Percentiles rank a stretch among this genome's conserved stretches.
Conservation (phyloP, 192 early-diverging fungal genomes). For the Paraglomus brasilianum region DNA sequence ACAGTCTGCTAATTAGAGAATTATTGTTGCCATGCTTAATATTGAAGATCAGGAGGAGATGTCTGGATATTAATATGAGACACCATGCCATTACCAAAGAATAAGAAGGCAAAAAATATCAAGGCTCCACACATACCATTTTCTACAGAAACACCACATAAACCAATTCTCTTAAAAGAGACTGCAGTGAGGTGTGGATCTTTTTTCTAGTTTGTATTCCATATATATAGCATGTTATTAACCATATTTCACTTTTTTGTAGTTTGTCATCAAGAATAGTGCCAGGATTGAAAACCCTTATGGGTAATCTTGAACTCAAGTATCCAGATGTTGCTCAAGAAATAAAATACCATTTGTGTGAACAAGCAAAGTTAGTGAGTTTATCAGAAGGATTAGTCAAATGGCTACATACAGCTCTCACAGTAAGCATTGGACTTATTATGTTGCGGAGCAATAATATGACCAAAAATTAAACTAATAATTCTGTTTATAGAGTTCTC, state of each 20-base stretch:
- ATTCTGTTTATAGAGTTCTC: constrained; percentile 18
- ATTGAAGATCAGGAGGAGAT: too few species aligned
- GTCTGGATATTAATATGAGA: too few species aligned
- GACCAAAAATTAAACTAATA: constrained; percentile 1
- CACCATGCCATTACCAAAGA: too few species aligned
- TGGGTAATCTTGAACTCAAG: constrained; percentile 14
- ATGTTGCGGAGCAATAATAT: constrained; percentile 22
- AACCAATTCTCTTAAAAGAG: neutral
- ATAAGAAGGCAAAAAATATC: too few species aligned
- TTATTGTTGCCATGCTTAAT: too few species aligned
- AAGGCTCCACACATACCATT: too few species aligned
- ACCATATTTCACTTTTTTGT: neutral
- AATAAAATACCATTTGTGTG: constrained; percentile 15
- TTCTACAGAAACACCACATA: too few species aligned
- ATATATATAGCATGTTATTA: constrained; percentile 15
- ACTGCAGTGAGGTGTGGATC: neutral
- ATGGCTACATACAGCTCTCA: constrained; percentile 11
- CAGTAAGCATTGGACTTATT: constrained; percentile 9
- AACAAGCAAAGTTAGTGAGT: constrained; percentile 12
- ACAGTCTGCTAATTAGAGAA: too few species aligned
- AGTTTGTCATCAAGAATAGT: constrained; percentile 2
- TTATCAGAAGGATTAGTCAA: neutral
- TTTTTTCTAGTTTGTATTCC: neutral
- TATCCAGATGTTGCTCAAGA: neutral
- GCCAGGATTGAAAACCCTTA: constrained; percentile 17